Evolutionary conservation across 2,329 filamentous ascomycete species (phyloP).

Genomic region (Verticillium tricorpus): DNA sequence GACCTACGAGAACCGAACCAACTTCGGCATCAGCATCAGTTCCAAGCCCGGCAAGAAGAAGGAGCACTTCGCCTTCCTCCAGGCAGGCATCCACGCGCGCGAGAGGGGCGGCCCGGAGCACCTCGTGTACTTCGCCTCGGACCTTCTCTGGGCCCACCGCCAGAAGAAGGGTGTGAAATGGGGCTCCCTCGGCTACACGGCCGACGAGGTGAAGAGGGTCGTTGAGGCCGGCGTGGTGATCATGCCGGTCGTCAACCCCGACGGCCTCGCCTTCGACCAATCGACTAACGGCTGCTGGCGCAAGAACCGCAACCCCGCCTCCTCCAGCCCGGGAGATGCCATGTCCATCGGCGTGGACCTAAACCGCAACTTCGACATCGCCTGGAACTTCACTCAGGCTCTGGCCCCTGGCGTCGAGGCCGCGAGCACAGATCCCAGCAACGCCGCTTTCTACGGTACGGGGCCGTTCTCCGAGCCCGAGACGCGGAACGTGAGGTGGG

Average conservation of each 20-base stretch:
- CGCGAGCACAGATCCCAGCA: slow-evolving; percentile 31
- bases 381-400: slow-evolving; percentile 48
- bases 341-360: slow-evolving; percentile 42
- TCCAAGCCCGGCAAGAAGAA: slow-evolving; percentile 29
- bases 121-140: slow-evolving; percentile 53
- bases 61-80: slow-evolving; percentile 38
- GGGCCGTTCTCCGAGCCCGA: slow-evolving; percentile 43
- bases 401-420: slow-evolving; percentile 20
- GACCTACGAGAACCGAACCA: slow-evolving; percentile 34
- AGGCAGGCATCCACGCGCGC: slow-evolving; percentile 50
- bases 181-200: slow-evolving; percentile 46
- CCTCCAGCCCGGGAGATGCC: slow-evolving; percentile 21
- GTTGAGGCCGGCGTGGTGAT: slow-evolving; percentile 49
- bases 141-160: slow-evolving; percentile 49
- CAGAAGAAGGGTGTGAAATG: slow-evolving; percentile 45
- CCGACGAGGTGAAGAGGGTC: slow-evolving; percentile 45
- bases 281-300: slow-evolving; percentile 46
- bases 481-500: slow-evolving; percentile 41
- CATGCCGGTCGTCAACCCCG: slow-evolving; percentile 48
- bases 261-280: slow-evolving; percentile 49
- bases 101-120: slow-evolving; percentile 54
- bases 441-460: slow-evolving; percentile 39
- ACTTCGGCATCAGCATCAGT: slow-evolving; percentile 39
- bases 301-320: slow-evolving; percentile 48
- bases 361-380: slow-evolving; percentile 54